phyloP scores from a whole-genome alignment of 106 monocot species.

The Dendrobium catenatum region DNA sequence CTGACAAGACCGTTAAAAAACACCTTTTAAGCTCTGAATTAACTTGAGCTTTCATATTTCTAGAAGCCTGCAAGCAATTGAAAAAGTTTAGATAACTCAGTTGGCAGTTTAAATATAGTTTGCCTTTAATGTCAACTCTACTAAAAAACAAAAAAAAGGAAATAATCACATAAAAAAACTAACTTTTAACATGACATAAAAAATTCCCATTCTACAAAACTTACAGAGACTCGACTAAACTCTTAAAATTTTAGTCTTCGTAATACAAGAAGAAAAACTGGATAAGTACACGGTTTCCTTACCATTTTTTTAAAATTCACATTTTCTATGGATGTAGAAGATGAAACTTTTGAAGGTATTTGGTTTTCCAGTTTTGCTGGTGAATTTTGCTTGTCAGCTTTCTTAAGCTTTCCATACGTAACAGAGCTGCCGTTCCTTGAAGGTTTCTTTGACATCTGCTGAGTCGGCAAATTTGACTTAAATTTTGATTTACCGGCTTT shows the following conservation, averaged over 20 bases:
- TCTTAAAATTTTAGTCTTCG: background rate
- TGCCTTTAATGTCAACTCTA: background rate
- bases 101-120: background rate
- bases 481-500: constrained; percentile 27
- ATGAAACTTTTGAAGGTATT: constrained; percentile 10
- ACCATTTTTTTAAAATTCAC: constrained; percentile 27
- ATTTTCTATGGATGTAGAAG: constrained; percentile 7
- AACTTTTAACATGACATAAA: background rate
- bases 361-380: constrained; percentile 15
- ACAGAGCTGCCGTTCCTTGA: constrained; percentile 19
- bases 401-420: constrained; percentile 18
- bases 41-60: constrained; percentile 21
- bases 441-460: constrained; percentile 13
- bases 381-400: constrained; percentile 17
- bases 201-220: background rate
- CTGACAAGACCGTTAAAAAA: background rate
- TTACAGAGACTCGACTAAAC: background rate
- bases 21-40: constrained; percentile 43
- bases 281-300: constrained; percentile 5
- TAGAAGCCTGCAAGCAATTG: constrained; percentile 31
- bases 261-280: background rate
- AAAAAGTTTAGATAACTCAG: constrained; percentile 1
- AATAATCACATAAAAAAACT: background rate
- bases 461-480: background rate
- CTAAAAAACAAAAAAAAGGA: background rate